A percentile compares a stretch with the other conserved stretches of the same genome.
Conservation (phyloP, 345 rosid species). For the Arabis alpina region DNA sequence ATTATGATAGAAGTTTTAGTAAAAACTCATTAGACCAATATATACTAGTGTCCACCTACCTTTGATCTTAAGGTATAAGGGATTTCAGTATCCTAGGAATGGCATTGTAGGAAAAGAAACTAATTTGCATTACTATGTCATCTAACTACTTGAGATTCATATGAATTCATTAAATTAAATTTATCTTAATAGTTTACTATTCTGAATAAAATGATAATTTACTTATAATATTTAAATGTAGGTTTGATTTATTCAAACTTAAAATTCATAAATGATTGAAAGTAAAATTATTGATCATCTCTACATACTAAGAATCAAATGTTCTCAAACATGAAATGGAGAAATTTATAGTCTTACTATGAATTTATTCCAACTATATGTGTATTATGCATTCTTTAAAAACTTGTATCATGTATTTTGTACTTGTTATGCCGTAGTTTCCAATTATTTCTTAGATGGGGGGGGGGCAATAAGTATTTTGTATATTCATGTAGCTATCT, state of each 20-base stretch:
- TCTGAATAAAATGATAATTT: neutral
- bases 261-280: neutral
- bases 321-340: neutral
- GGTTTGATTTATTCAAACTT: neutral
- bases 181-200: neutral
- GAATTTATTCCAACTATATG: constrained; percentile 1
- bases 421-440: neutral
- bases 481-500: neutral
- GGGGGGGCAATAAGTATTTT: constrained; percentile 11
- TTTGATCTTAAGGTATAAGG: neutral
- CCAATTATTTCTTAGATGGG: constrained; percentile 17
- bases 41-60: neutral
- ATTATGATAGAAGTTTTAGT: neutral
- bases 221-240: neutral
- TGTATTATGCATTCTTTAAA: neutral
- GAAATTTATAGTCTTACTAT: neutral
- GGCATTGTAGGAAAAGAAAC: neutral
- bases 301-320: neutral
- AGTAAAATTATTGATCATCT: neutral
- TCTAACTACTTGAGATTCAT: neutral
- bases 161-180: neutral
- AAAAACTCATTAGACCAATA: constrained; percentile 9
- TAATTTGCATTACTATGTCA: neutral
- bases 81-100: constrained; percentile 1
- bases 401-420: neutral